phyloP scores from a whole-genome alignment of 257 asterid genomes.

The Gynochthodes officinalis region DNA sequence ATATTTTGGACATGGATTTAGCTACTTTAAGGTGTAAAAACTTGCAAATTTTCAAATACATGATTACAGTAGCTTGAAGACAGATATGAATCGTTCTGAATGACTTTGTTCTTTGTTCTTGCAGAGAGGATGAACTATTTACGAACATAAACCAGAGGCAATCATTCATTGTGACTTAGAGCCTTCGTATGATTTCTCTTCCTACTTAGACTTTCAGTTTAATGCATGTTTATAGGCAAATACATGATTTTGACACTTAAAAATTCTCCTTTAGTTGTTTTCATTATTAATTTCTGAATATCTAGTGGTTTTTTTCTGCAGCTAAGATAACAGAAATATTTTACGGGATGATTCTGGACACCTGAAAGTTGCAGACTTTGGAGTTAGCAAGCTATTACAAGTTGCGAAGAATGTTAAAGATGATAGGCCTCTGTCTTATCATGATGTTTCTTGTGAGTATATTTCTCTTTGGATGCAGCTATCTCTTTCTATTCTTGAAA shows the following conservation, averaged over 20 bases:
- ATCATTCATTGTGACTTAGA: conserved; percentile 93
- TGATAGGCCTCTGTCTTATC: conserved; percentile 49
- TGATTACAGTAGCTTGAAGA: neutral
- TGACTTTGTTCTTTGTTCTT: conserved; percentile 23
- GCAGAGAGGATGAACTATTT: conserved; percentile 97
- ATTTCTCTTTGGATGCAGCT: conserved; percentile 10
- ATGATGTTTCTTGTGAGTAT: conserved; percentile 73
- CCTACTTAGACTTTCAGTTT: conserved; percentile 12
- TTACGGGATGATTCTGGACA: conserved; percentile 96
- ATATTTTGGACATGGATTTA: neutral
- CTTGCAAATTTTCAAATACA: neutral
- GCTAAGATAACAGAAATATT: conserved; percentile 65
- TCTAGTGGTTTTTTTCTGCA: conserved; percentile 6
- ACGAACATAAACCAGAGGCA: conserved; percentile 78
- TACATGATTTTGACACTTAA: neutral
- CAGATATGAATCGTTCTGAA: neutral
- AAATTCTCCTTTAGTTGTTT: neutral
- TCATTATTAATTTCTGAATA: neutral
- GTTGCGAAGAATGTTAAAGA: conserved; percentile 74
- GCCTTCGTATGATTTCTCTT: conserved; percentile 70
- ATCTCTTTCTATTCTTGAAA: neutral
- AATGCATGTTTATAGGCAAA: neutral
- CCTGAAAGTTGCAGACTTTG: conserved; percentile 95
- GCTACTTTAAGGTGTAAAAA: neutral
- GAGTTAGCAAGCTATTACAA: conserved; percentile 83